Evolutionary conservation across 441 rosid species (phyloP).

Genomic region (Francoa sonchifolia): DNA sequence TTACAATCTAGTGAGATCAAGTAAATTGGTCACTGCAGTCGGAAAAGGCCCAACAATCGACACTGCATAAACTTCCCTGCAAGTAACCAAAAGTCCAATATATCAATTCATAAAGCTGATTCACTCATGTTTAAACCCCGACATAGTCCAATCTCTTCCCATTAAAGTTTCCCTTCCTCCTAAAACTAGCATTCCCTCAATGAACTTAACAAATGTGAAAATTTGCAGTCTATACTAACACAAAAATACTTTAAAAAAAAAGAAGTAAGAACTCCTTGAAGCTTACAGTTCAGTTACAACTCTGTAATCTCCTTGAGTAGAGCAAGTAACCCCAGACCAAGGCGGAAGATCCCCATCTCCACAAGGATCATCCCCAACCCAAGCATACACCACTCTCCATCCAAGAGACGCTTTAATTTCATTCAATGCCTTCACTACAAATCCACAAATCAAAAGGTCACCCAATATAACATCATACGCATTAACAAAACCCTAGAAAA

Average conservation of each 20-base stretch:
- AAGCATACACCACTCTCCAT: conserved; percentile 73
- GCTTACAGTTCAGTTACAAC: conserved; percentile 60
- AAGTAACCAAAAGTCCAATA: conserved; percentile 11
- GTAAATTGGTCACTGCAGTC: conserved; percentile 61
- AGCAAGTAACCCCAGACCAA: conserved; percentile 76
- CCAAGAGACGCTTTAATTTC: conserved; percentile 75
- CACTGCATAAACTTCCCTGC: conserved; percentile 73
- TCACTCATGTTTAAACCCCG: too few relatives aligned
- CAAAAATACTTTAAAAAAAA: too few relatives aligned
- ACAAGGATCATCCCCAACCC: conserved; percentile 81
- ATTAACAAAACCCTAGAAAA: neutral
- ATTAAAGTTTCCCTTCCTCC: too few relatives aligned
- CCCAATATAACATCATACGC: neutral
- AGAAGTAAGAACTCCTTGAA: too few relatives aligned
- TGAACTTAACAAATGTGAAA: too few relatives aligned
- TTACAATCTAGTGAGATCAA: conserved; percentile 62
- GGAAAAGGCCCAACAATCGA: conserved; percentile 74
- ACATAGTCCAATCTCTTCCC: too few relatives aligned
- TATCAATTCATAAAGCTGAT: too few relatives aligned
- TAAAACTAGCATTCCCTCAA: too few relatives aligned
- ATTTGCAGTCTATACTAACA: too few relatives aligned
- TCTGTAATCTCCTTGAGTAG: conserved; percentile 60
- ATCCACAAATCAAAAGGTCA: neutral
- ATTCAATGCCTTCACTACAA: conserved; percentile 61
- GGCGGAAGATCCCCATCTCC: conserved; percentile 65